Percentiles rank a stretch among this genome's conserved stretches.
These are phyloP conservation scores for Trichosporon asahii DNA, from an alignment of 1,284 basidiomycete genomes.

Conservation along the genomic window DNA sequence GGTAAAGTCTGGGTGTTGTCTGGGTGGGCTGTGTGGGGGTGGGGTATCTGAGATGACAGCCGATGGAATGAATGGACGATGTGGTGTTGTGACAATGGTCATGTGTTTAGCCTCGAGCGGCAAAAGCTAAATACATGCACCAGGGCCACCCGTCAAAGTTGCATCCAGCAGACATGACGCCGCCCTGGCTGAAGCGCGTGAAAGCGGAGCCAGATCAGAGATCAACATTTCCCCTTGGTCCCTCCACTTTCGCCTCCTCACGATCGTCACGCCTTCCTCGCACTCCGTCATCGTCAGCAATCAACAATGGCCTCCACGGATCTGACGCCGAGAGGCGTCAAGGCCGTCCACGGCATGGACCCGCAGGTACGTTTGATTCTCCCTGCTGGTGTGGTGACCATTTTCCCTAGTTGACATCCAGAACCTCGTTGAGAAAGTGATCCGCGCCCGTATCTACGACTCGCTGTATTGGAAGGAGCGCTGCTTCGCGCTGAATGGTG, in stretches of 20 bases:
- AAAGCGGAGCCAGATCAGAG: not conserved
- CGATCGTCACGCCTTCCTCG: too few species aligned
- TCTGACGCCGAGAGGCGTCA: conserved; percentile 23
- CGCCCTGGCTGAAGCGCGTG: not conserved
- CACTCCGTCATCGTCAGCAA: not conserved
- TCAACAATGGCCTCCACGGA: conserved; percentile 16
- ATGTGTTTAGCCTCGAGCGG: conserved; percentile 6
- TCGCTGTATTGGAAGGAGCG: conserved; percentile 95
- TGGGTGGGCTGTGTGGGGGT: not conserved
- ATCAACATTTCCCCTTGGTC: not conserved
- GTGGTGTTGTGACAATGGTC: conserved; percentile 9
- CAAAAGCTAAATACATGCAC: conserved; percentile 3
- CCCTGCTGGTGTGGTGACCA: too few species aligned
- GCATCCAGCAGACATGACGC: not conserved
- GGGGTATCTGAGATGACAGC: not conserved
- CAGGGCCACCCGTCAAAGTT: not conserved
- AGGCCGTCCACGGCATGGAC: conserved; percentile 83
- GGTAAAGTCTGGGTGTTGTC: not conserved
- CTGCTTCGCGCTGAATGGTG: conserved; percentile 86
- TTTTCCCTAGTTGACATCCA: conserved; percentile 49
- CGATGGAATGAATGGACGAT: not conserved
- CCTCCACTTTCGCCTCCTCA: not conserved
- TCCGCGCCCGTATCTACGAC: conserved; percentile 94
- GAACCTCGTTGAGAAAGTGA: conserved; percentile 95
- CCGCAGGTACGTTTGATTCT: conserved; percentile 72